These are phyloP conservation scores for Ambrosiella xylebori DNA, from an alignment of 2,329 filamentous ascomycete species.

Conservation along the genomic window DNA sequence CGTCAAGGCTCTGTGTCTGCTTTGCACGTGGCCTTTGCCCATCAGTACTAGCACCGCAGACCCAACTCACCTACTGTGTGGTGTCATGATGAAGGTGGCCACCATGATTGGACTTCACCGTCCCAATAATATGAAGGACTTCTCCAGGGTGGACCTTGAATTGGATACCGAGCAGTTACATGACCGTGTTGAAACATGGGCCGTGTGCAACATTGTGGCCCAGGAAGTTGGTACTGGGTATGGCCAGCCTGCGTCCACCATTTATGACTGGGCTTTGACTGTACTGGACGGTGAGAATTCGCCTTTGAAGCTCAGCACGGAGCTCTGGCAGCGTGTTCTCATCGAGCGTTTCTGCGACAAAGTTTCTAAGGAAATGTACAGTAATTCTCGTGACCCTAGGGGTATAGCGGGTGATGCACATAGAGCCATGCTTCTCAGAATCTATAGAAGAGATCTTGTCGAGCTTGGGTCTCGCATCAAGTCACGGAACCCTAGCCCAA, in stretches of 20 bases:
- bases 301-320: constrained; percentile 39
- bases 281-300: constrained; percentile 28
- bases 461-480: constrained; percentile 45
- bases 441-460: constrained; percentile 46
- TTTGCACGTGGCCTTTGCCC: constrained; percentile 69
- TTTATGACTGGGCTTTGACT: constrained; percentile 59
- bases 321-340: constrained; percentile 50
- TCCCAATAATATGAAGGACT: constrained; percentile 68
- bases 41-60: constrained; percentile 68
- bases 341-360: constrained; percentile 64
- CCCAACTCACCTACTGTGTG: constrained; percentile 64
- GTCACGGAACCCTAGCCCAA: constrained; percentile 38
- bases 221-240: constrained; percentile 71
- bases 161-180: constrained; percentile 64
- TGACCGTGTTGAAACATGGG: constrained; percentile 67
- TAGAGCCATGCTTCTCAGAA: constrained; percentile 46
- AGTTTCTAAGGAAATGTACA: constrained; percentile 63
- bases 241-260: constrained; percentile 61
- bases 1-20: constrained; percentile 62
- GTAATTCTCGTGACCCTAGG: constrained; percentile 55
- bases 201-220: constrained; percentile 69
- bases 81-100: constrained; percentile 74
- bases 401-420: constrained; percentile 52
- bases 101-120: constrained; percentile 70
- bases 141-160: constrained; percentile 57